Base-by-base conservation (phyloP, 140 eudicot genomes). In the Stevia rebaudiana region DNA sequence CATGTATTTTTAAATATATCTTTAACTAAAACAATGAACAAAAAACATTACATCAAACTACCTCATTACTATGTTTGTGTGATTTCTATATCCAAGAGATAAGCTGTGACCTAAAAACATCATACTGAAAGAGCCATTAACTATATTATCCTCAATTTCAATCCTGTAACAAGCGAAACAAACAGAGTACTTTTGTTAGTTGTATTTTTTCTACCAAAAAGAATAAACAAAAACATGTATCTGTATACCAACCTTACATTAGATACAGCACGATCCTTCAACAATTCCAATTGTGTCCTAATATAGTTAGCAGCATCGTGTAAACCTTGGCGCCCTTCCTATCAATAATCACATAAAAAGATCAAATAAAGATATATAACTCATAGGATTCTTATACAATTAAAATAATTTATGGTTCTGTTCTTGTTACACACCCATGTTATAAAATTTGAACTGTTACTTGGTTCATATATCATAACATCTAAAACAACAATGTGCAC, bases 111-210 rank as follows among this genome's bases (percentile, higher is more conserved):
- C 95, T 77, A 94, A 52, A 76, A 94, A 94, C 75, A 81, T 79
- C 99, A 94, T 94, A 76, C 81, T 94, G 83, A 94, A 94, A 13
- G 99, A 85, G 59, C 99, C 99, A 72, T 83, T 85, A 55, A 88
- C 89, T 67, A 46, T 48, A 30, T 78, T 86, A 63, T 94, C 95
- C 76, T 88, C 99, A 3, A 94, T 79, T 81, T 88, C 94, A 78
- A 94, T 82, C 95, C 99, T 94, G 94, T 75, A 83, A 77, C 28
- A 51, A 15, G 35, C 31, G 19, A 56, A 69, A 40, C 46, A 8
- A 37, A 12, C 31, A 65, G 2, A 31, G 28, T 15, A 13, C n/a
- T n/a, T 19, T 63, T 17, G 24, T 50, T 15, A 51, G 71, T 41
- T 60, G 18, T n/a, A 40, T 42, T 30, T 35, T 25, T 57, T 60